Base-by-base conservation (phyloP, 768 basidiomycete genomes). In the Hemileccinum rubropunctum region DNA sequence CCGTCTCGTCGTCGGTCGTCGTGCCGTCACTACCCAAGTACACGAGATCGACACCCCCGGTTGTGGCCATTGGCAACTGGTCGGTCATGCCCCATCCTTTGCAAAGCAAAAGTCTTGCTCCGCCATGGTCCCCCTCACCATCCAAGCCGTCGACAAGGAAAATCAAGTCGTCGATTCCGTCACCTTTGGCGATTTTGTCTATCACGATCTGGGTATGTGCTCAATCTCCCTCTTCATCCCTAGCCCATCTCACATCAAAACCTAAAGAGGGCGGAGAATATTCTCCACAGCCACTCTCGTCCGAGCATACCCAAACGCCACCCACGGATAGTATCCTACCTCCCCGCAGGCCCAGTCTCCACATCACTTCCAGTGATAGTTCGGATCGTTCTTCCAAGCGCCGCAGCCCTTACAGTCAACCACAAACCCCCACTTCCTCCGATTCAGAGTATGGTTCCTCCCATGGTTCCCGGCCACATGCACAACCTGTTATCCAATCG, bases 121-220 rank as follows among this genome's bases (percentile, higher is more conserved):
- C 1, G 50, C 74, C 45, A 79, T 74, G 48, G 74, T 81, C 33
- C 73, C 76, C 8, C 71, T 87, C 45, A 79, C 81, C 15, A 79
- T 86, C 23, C 82, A 86, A 63, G 82, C 81, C 11, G 70, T 88
- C 47, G 77, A 80, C 66, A 69, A 73, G 46, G 71, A 78, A 15
- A 76, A 79, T 53, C 62, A 41, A 0, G 51, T 88, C 33, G 63
- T 90, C 15, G 87, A 88, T 58, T 77, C 81, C 0, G 75, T 84
- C 48, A 77, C 78, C 13, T 86, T 88, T 66, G 90, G 88, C 48
- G 76, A 82, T 53, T 90, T 88, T 66, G 76, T 77, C 30, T 90
- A 85, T 59, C 79, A 74, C 72, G 68, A 76, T 20, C 63, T 71
- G 50, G 76, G 83, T 74, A 38, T 17, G 66, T 60, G 12, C 34